phyloP scores from a whole-genome alignment of 169 alveolate genomes.

The Eimeria acervulina region DNA sequence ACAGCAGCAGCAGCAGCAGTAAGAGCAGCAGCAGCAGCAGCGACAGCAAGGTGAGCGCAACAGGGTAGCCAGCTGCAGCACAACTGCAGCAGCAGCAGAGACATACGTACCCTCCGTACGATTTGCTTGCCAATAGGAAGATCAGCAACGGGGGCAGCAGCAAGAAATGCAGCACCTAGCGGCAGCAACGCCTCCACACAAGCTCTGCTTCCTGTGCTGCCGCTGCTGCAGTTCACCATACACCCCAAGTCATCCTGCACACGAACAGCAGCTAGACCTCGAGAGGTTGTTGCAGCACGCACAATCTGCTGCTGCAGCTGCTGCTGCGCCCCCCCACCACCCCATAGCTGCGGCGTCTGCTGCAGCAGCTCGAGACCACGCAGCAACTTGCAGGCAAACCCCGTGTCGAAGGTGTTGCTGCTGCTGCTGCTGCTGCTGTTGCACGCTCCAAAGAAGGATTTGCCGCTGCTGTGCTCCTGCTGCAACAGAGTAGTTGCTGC shows the following conservation, averaged over 20 bases:
- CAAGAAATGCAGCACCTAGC: slow-evolving; percentile 30
- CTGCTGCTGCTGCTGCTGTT: slow-evolving; percentile 22
- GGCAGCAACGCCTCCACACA: slow-evolving; percentile 39
- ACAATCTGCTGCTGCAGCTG: slow-evolving; percentile 50
- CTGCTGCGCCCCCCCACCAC: slow-evolving; percentile 64
- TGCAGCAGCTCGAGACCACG: slow-evolving; percentile 61
- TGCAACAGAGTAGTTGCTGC: slow-evolving; percentile 29
- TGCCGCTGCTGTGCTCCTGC: slow-evolving; percentile 10
- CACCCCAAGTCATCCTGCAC: neutral
- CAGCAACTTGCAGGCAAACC: slow-evolving; percentile 66
- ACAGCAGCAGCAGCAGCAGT: slow-evolving; percentile 39
- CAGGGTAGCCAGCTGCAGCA: neutral
- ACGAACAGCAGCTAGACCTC: slow-evolving; percentile 54
- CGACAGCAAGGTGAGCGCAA: neutral
- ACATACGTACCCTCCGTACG: slow-evolving; percentile 19
- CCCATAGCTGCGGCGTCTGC: slow-evolving; percentile 77
- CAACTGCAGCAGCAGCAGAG: slow-evolving; percentile 4
- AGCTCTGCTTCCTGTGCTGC: slow-evolving; percentile 52
- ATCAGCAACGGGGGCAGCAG: slow-evolving; percentile 49
- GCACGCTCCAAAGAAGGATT: neutral
- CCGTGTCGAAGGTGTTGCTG: neutral
- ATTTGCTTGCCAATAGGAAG: slow-evolving; percentile 36
- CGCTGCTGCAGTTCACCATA: slow-evolving; percentile 39
- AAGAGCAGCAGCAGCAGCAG: neutral
- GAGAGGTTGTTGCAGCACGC: neutral